Evolutionary conservation across 2,329 filamentous ascomycete genomes (phyloP).

Genomic region (Cryphonectria carpinicola): DNA sequence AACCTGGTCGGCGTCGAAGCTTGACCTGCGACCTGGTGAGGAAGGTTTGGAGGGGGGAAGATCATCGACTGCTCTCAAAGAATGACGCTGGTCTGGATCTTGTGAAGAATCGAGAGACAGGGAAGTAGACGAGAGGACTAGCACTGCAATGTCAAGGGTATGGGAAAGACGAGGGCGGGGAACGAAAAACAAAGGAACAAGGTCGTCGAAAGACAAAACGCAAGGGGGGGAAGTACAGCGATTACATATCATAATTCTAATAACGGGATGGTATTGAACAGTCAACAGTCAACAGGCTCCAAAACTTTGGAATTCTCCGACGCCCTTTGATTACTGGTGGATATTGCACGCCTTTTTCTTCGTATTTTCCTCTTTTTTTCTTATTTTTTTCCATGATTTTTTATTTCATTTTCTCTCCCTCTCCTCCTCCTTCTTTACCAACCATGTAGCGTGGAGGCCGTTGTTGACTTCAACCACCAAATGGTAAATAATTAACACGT

Average conservation of each 20-base stretch:
- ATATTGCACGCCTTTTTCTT: no score
- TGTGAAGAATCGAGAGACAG: neutral
- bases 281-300: neutral
- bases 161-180: neutral
- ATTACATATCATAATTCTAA: neutral
- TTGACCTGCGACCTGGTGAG: neutral
- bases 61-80: neutral
- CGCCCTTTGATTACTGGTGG: no score
- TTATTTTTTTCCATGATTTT: no score
- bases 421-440: no score
- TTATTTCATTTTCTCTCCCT: no score
- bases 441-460: no score
- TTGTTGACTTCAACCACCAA: neutral
- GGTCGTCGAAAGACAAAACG: no score
- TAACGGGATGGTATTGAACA: neutral
- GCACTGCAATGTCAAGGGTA: neutral
- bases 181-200: neutral
- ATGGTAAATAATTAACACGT: no score
- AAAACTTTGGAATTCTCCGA: neutral
- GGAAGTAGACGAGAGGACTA: no score
- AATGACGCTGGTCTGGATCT: neutral
- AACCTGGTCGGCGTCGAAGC: neutral
- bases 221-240: no score
- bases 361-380: no score
- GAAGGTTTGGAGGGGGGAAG: neutral